Base-by-base conservation (phyloP, 2,329 filamentous ascomycete species). In the Arthrobotrys iridis region DNA sequence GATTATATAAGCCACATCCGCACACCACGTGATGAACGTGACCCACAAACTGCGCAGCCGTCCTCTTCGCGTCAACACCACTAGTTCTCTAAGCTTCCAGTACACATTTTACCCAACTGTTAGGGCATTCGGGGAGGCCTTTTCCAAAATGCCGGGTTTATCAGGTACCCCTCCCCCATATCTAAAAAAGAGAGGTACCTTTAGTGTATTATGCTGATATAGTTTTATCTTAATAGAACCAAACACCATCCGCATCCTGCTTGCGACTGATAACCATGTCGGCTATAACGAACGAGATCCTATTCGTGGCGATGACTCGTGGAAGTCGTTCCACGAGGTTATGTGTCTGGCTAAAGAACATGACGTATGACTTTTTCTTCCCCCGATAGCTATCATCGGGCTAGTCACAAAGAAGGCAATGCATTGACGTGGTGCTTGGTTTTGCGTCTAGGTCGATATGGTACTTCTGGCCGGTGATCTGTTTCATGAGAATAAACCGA, bases 401-500 rank as follows among this genome's bases (percentile, higher is more conserved):
- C n/a, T n/a, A n/a, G n/a, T n/a, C n/a, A n/a, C n/a, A n/a, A n/a
- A n/a, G n/a, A n/a, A n/a, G n/a, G n/a, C n/a, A n/a, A n/a, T n/a
- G n/a, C n/a, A n/a, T n/a, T n/a, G n/a, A n/a, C n/a, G n/a, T n/a
- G n/a, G n/a, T n/a, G n/a, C n/a, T n/a, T 26, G 26, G 48, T n/a
- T 72, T 68, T 28, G 0, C n/a, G n/a, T n/a, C 22, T 71, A 89
- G 87, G 88, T 99, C 78, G 95, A 99, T 82, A 98, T 99, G 95
- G 91, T 99, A 0, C 86, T 99, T 1, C 88, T 99, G 3, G 94
- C 91, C 1, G 95, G 95, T 50, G 95, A 99, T 81, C 87, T 99
- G 0, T 99, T 99, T 81, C 96, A 99, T 81, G 94, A 99, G 79
- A 99, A 99, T 82, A 97, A 97, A 80, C 96, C 95, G 2, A 97